These are phyloP conservation scores for Trichoderma simmonsii DNA, from an alignment of 2,329 filamentous ascomycete genomes.

Conservation along the genomic window DNA sequence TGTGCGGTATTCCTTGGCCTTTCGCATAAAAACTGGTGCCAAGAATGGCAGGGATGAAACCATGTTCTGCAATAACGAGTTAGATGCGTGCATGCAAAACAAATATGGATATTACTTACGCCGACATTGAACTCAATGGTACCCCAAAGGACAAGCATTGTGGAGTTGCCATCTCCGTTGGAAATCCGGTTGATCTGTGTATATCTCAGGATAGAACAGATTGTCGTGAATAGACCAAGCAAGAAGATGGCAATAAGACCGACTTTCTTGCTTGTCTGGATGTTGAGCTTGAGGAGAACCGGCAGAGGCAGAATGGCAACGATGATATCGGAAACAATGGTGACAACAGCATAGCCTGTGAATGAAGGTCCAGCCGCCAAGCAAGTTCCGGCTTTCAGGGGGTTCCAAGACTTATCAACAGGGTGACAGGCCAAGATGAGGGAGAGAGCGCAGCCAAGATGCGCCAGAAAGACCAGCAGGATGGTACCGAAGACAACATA, in stretches of 20 bases:
- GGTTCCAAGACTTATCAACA: constrained; percentile 46
- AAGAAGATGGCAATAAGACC: constrained; percentile 51
- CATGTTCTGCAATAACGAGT: constrained; percentile 37
- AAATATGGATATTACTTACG: constrained; percentile 34
- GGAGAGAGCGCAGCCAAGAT: constrained; percentile 47
- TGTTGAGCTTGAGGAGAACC: constrained; percentile 46
- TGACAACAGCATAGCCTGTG: constrained; percentile 50
- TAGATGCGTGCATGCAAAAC: not conserved
- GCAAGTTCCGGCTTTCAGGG: constrained; percentile 39
- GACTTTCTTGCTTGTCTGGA: constrained; percentile 47
- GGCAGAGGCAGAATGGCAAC: constrained; percentile 51
- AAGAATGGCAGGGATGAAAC: constrained; percentile 47
- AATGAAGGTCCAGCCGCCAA: constrained; percentile 47
- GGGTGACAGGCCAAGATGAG: constrained; percentile 51
- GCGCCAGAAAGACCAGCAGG: constrained; percentile 41
- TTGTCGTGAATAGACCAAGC: constrained; percentile 52
- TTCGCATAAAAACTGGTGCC: constrained; percentile 41
- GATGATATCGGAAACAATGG: constrained; percentile 49
- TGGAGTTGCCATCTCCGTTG: constrained; percentile 51
- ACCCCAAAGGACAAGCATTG: constrained; percentile 55
- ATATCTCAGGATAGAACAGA: constrained; percentile 53
- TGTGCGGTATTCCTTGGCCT: constrained; percentile 41
- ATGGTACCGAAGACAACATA: constrained; percentile 45
- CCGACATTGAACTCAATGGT: constrained; percentile 57
- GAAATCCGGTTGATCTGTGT: constrained; percentile 50